These are phyloP conservation scores for Cercophora newfieldiana DNA, from an alignment of 495 filamentous ascomycete genomes.

Conservation along the genomic window DNA sequence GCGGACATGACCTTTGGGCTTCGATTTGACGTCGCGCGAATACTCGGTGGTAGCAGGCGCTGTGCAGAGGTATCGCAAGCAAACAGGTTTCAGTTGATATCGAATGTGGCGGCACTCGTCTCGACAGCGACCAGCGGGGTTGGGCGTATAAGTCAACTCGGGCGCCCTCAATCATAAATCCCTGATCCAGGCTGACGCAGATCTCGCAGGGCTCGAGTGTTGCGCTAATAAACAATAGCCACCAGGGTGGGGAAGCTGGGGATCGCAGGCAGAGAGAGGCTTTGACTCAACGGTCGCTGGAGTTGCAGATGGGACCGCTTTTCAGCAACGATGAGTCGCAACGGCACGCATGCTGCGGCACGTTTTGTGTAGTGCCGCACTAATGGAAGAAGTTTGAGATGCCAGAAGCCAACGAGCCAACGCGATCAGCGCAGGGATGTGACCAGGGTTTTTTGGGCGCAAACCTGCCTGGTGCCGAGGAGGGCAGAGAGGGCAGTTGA, in stretches of 20 bases:
- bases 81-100: not conserved
- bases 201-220: not conserved
- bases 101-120: not conserved
- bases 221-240: not conserved
- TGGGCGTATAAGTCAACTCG: not conserved
- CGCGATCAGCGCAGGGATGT: conserved; percentile 5
- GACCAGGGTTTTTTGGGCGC: conserved; percentile 6
- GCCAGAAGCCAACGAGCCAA: conserved; percentile 8
- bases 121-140: not conserved
- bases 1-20: conserved; percentile 14
- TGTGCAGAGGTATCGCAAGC: not conserved
- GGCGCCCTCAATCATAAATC: not conserved
- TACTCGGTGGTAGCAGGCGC: not conserved
- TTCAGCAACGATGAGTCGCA: conserved; percentile 15
- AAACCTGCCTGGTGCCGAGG: conserved; percentile 8
- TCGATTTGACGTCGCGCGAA: not conserved
- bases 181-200: not conserved
- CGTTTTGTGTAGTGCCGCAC: conserved; percentile 12
- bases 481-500: conserved; percentile 6
- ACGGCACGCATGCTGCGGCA: conserved; percentile 15
- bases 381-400: not conserved
- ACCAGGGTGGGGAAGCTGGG: not conserved
- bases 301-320: conserved; percentile 9
- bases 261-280: not conserved
- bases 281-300: conserved; percentile 10